phyloP scores from a whole-genome alignment of 2,329 filamentous ascomycete species.

The Colletotrichum sp. region DNA sequence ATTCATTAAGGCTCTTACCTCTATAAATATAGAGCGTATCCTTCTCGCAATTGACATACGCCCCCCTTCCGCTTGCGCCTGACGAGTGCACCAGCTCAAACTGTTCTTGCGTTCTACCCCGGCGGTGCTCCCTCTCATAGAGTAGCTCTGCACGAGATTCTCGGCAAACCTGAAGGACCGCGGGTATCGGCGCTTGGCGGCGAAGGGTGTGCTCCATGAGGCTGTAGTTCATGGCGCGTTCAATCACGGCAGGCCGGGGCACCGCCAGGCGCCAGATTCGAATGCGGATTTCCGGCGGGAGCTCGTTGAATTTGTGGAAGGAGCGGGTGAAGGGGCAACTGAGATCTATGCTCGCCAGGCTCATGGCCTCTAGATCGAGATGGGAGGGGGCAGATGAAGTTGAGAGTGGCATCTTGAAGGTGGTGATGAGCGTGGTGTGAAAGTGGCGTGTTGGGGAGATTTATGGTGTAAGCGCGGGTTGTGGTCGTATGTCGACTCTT shows the following conservation, averaged over 20 bases:
- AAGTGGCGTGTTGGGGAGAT: not conserved
- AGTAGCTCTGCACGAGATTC: conserved; percentile 1
- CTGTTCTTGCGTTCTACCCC: not conserved
- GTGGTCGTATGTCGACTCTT: not conserved
- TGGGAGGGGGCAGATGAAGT: not conserved
- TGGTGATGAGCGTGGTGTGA: not conserved
- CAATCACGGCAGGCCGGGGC: not conserved
- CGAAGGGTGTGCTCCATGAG: not conserved
- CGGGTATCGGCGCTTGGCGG: not conserved
- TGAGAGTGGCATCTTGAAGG: not conserved
- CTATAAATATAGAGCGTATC: conserved; percentile 7
- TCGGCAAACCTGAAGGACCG: not conserved
- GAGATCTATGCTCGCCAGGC: not conserved
- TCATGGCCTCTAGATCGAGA: not conserved
- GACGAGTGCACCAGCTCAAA: not conserved
- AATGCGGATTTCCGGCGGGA: not conserved
- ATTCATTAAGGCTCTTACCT: not conserved
- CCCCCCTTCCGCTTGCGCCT: not conserved
- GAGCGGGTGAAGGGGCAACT: not conserved
- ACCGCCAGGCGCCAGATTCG: not conserved
- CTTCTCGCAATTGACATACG: not conserved
- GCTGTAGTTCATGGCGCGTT: not conserved
- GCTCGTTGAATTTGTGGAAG: not conserved
- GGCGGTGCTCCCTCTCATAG: not conserved
- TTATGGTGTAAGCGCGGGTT: not conserved